Base-by-base conservation (phyloP, 176 grass and related monocot species). In the Metroxylon sagu region DNA sequence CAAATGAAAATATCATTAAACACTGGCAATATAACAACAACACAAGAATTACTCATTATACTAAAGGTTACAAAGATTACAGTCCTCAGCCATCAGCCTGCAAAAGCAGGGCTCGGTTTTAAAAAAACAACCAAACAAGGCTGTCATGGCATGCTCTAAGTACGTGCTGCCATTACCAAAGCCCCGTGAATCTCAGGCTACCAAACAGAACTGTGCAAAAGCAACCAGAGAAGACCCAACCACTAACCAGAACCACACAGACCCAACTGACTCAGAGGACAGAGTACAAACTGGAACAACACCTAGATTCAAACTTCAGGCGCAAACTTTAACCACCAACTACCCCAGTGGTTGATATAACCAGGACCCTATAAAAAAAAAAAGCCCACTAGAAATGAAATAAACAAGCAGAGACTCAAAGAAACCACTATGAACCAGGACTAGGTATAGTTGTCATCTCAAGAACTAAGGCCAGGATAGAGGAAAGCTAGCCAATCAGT, bases 41-140 rank as follows among this genome's bases (percentile, higher is more conserved):
- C 50, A 79, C 58, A 58, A 18, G 4, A 43, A 43, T 82, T 79
- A 73, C 79, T 85, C 73, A 85, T 79, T 61, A 54, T 65, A 8
- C 56, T 72, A 75, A 43, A 82, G 23, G 67, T 83, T 81, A 79
- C 79, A 81, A 62, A 74, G 72, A 76, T 85, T 85, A 98, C 88
- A 98, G 74, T 60, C 64, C 58, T 19, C 76, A 67, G 67, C 64
- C 72, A 79, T 67, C 59, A 29, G 72, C 84, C 88, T 77, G 82
- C 16, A 83, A 98, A 98, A 89, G 16, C 59, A 61, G 78, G 81
- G 69, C 65, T 83, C 82, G 57, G 75, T 15, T n/a, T 23, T 23
- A 52, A 76, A 88, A 88, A 92, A 98, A 85, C 84, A 88, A 89
- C 93, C 84, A 55, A 49, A 28, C 71, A 75, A 50, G 80, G 74